These are phyloP conservation scores for Vanderwaltozyma polyspora DNA, from an alignment of 805 yeast species.

Conservation along the genomic window DNA sequence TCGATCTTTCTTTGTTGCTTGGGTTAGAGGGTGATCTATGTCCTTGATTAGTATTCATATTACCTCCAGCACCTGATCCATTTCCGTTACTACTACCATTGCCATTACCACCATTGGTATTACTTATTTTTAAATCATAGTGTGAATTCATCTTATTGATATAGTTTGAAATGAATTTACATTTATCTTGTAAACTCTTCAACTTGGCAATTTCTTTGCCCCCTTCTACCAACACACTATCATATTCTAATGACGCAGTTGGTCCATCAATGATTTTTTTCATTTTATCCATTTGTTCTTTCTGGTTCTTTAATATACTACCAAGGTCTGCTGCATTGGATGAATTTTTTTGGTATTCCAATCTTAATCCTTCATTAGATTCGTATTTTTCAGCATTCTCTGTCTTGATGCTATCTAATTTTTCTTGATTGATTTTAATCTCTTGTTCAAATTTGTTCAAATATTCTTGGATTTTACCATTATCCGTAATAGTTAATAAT, in stretches of 20 bases:
- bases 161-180: too few relatives aligned
- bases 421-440: background rate
- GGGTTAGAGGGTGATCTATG: background rate
- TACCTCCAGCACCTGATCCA: too few relatives aligned
- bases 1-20: slow-evolving; percentile 1
- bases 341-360: slow-evolving; percentile 35
- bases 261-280: slow-evolving; percentile 27
- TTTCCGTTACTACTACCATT: too few relatives aligned
- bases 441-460: background rate
- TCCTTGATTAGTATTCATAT: too few relatives aligned
- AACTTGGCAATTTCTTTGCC: too few relatives aligned
- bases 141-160: too few relatives aligned
- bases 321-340: slow-evolving; percentile 39
- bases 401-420: slow-evolving; percentile 40
- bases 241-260: slow-evolving; percentile 20
- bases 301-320: slow-evolving; percentile 15
- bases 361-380: slow-evolving; percentile 28
- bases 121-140: background rate
- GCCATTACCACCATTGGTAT: background rate
- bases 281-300: slow-evolving; percentile 16
- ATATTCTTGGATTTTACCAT: slow-evolving; percentile 7
- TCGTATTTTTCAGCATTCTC: slow-evolving; percentile 31
- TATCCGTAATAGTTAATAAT: background rate
- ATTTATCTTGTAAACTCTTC: too few relatives aligned
- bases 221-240: too few relatives aligned